A percentile compares a stretch with the other conserved stretches of the same genome.
phyloP scores from a whole-genome alignment of 495 filamentous ascomycete genomes.

The Tuber calosporum region DNA sequence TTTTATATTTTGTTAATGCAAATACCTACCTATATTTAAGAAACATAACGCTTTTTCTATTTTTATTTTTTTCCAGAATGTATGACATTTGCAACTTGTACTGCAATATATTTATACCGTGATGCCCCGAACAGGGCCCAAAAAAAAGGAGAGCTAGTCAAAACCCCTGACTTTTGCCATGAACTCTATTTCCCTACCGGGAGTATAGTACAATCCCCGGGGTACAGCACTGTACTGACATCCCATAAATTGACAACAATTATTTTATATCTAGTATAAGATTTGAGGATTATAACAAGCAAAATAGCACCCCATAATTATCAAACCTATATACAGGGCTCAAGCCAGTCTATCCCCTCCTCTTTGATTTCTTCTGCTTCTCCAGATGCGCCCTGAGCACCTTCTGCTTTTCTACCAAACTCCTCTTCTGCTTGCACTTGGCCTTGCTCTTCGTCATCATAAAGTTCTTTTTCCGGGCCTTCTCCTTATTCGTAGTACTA shows the following conservation, averaged over 20 bases:
- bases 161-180: not conserved
- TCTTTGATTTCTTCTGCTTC: constrained; percentile 73
- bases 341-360: constrained; percentile 45
- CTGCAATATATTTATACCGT: too few species aligned
- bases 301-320: not conserved
- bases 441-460: constrained; percentile 96
- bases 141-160: too few species aligned
- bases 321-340: not conserved
- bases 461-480: constrained; percentile 93
- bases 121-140: too few species aligned
- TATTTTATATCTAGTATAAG: not conserved
- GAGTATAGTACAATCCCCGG: not conserved
- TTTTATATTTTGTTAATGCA: too few species aligned
- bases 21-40: too few species aligned
- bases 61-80: too few species aligned
- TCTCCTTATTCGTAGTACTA: constrained; percentile 96
- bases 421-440: constrained; percentile 83
- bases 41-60: too few species aligned
- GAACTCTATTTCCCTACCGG: not conserved
- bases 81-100: too few species aligned
- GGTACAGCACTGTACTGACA: too few species aligned
- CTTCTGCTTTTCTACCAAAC: constrained; percentile 71
- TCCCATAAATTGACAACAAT: not conserved
- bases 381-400: constrained; percentile 75
- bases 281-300: not conserved